phyloP scores from a whole-genome alignment of 352 stramenopile genomes.

The Elongisporangium undulatum region DNA sequence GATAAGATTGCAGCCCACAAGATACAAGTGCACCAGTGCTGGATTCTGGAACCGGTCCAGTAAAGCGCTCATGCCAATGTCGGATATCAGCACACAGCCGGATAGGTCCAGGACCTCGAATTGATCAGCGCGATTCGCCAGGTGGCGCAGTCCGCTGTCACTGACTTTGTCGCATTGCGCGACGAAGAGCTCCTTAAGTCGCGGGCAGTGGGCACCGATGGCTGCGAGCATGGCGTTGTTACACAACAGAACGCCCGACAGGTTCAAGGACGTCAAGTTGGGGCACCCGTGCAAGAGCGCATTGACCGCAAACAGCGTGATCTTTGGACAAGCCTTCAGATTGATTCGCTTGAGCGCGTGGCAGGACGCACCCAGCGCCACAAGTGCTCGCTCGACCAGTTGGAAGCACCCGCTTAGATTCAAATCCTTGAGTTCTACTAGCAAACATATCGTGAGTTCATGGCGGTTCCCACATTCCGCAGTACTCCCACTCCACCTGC shows the following conservation, averaged over 20 bases:
- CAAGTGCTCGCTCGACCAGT: slow-evolving; percentile 72
- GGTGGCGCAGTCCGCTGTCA: slow-evolving; percentile 45
- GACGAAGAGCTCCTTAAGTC: slow-evolving; percentile 45
- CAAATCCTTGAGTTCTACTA: slow-evolving; percentile 40
- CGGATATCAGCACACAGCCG: slow-evolving; percentile 43
- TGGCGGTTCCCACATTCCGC: too few species aligned
- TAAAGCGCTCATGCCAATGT: slow-evolving; percentile 43
- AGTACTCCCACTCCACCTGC: too few species aligned
- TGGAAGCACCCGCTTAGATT: slow-evolving; percentile 78
- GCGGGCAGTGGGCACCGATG: slow-evolving; percentile 24
- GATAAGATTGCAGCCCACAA: slow-evolving; percentile 50
- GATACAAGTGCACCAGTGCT: slow-evolving; percentile 45
- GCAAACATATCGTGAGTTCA: not conserved
- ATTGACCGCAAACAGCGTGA: slow-evolving; percentile 68
- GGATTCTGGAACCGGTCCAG: slow-evolving; percentile 53
- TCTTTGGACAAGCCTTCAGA: slow-evolving; percentile 74
- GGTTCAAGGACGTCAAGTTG: slow-evolving; percentile 36
- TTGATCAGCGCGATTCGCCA: slow-evolving; percentile 48
- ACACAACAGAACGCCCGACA: slow-evolving; percentile 47
- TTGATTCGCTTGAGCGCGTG: slow-evolving; percentile 56
- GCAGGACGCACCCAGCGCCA: slow-evolving; percentile 65
- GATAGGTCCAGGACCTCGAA: slow-evolving; percentile 63
- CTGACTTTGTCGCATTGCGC: slow-evolving; percentile 60
- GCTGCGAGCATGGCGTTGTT: slow-evolving; percentile 60
- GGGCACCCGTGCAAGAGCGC: slow-evolving; percentile 57